Evolutionary conservation across 768 basidiomycete genomes (phyloP).

Genomic region (Collybia sp.): DNA sequence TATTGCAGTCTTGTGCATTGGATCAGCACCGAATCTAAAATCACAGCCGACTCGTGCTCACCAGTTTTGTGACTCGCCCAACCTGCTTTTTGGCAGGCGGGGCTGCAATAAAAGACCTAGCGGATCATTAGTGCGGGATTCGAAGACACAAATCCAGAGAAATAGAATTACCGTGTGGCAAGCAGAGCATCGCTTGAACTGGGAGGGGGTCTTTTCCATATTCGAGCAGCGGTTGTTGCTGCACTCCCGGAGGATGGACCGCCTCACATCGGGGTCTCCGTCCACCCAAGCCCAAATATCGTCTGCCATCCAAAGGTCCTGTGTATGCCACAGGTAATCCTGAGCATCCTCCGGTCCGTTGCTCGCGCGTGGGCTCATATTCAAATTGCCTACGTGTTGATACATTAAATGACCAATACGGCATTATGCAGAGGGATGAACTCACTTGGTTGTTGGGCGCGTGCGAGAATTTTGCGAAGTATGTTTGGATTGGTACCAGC

Average conservation of each 20-base stretch:
- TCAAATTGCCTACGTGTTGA: slow-evolving; percentile 19
- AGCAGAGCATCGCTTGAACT: slow-evolving; percentile 36
- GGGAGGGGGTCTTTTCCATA: slow-evolving; percentile 24
- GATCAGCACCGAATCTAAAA: too few relatives aligned
- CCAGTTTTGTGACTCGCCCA: too few relatives aligned
- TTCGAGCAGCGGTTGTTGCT: slow-evolving; percentile 21
- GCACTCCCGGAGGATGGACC: slow-evolving; percentile 27
- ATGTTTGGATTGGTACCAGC: not conserved
- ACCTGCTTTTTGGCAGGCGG: too few relatives aligned
- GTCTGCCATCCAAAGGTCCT: slow-evolving; percentile 38
- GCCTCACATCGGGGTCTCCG: slow-evolving; percentile 25
- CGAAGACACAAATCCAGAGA: too few relatives aligned
- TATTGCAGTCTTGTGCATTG: too few relatives aligned
- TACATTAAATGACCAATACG: not conserved
- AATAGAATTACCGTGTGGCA: slow-evolving; percentile 23
- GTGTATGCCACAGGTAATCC: slow-evolving; percentile 40
- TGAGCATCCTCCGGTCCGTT: slow-evolving; percentile 41
- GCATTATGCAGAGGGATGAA: too few relatives aligned
- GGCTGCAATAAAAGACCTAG: too few relatives aligned
- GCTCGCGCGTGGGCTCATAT: slow-evolving; percentile 16
- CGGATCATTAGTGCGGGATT: too few relatives aligned
- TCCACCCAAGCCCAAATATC: slow-evolving; percentile 41
- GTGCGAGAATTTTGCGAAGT: not conserved
- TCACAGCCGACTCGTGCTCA: too few relatives aligned
- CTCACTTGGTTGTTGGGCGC: not conserved